Conservation (phyloP, 768 basidiomycete genomes). For the Boletus fagicola region DNA sequence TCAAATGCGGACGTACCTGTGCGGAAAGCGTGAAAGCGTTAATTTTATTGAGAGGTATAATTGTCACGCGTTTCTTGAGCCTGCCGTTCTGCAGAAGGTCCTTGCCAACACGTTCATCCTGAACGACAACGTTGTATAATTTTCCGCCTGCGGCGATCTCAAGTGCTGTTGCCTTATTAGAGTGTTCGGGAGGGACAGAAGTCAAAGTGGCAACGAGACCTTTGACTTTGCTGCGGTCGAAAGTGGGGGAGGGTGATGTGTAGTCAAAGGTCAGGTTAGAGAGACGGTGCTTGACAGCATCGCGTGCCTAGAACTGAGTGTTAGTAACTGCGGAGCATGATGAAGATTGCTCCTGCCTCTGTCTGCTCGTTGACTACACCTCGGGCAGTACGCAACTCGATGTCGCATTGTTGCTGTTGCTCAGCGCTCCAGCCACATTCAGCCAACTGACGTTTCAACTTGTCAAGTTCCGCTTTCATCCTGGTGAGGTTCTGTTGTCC, state of each 20-base stretch:
- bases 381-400: slow-evolving; percentile 50
- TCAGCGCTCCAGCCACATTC: slow-evolving; percentile 75
- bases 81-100: slow-evolving; percentile 74
- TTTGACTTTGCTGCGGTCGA: slow-evolving; percentile 84
- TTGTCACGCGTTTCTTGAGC: slow-evolving; percentile 85
- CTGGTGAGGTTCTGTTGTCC: slow-evolving; percentile 65
- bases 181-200: slow-evolving; percentile 64
- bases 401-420: slow-evolving; percentile 61
- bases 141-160: slow-evolving; percentile 90
- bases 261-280: slow-evolving; percentile 83
- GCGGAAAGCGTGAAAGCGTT: slow-evolving; percentile 52
- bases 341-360: slow-evolving; percentile 48
- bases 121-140: slow-evolving; percentile 91
- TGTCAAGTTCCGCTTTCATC: slow-evolving; percentile 57
- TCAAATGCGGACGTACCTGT: slow-evolving; percentile 39
- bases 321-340: slow-evolving; percentile 7
- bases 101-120: slow-evolving; percentile 86
- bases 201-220: slow-evolving; percentile 92
- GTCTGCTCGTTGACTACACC: slow-evolving; percentile 52
- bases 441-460: slow-evolving; percentile 49
- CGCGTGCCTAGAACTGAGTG: slow-evolving; percentile 53
- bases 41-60: slow-evolving; percentile 94
- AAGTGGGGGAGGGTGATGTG: slow-evolving; percentile 67
- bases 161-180: slow-evolving; percentile 81
- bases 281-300: slow-evolving; percentile 62